Evolutionary conservation across 2,329 filamentous ascomycete species (phyloP).

Genomic region (Albophoma yamanashiensis): DNA sequence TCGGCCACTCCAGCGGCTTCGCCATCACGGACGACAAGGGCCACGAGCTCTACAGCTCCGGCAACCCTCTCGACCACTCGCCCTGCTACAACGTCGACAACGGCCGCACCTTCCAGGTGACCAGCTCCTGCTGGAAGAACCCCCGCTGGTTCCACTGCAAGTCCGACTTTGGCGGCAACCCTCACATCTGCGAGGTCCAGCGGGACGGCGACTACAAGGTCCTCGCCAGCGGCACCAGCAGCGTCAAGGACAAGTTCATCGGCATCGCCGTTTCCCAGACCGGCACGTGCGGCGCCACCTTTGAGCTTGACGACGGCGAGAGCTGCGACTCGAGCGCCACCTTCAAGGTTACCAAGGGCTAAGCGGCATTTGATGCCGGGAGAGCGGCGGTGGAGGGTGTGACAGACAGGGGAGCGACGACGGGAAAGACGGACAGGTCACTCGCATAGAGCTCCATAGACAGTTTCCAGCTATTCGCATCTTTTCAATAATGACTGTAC

Average conservation of each 20-base stretch:
- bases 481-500: too few relatives aligned
- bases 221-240: background rate
- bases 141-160: background rate
- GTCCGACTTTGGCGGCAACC: background rate
- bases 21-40: background rate
- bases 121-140: background rate
- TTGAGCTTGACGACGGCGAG: background rate
- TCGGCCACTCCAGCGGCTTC: background rate
- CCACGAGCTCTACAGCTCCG: background rate
- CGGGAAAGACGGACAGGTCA: too few relatives aligned
- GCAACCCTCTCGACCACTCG: background rate
- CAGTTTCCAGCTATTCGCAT: too few relatives aligned
- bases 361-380: too few relatives aligned
- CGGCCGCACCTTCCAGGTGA: background rate
- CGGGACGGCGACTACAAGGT: background rate
- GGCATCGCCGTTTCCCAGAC: background rate
- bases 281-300: background rate
- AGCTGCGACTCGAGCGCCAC: background rate
- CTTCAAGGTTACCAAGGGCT: background rate
- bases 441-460: too few relatives aligned
- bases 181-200: background rate
- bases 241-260: background rate
- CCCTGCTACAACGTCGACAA: background rate
- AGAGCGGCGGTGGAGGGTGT: too few relatives aligned
- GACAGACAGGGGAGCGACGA: too few relatives aligned